Conservation (phyloP, 371 early-diverging fungal species). For the Dinochytrium kinnereticum region DNA sequence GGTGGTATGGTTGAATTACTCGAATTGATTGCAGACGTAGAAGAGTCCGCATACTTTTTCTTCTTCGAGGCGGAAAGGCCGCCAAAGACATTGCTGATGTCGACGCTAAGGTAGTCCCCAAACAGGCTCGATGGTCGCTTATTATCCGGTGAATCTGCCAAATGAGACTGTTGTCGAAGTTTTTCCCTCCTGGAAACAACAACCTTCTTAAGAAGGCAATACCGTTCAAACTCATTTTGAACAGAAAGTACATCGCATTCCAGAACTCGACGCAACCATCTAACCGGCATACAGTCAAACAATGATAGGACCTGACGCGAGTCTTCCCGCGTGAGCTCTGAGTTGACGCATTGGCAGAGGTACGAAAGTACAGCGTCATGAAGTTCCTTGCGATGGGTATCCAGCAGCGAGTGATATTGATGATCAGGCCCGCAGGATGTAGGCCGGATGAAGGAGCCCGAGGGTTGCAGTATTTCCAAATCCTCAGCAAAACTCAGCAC, state of each 20-base stretch:
- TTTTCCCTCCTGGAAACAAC: conserved; percentile 9
- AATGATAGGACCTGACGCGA: background rate
- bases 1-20: too few species aligned
- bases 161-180: background rate
- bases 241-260: conserved; percentile 40
- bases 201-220: conserved; percentile 38
- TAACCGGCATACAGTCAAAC: conserved; percentile 31
- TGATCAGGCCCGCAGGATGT: conserved; percentile 31
- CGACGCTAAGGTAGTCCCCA: background rate
- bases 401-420: conserved; percentile 26
- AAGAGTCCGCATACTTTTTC: too few species aligned
- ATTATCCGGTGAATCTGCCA: background rate
- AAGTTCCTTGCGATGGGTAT: conserved; percentile 10
- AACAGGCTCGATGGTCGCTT: background rate
- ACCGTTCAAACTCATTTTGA: conserved; percentile 39
- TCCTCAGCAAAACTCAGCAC: conserved; percentile 26
- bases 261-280: conserved; percentile 38
- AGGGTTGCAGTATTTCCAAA: conserved; percentile 31
- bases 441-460: background rate
- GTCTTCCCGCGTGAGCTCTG: background rate
- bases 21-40: too few species aligned
- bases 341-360: conserved; percentile 28
- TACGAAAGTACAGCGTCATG: conserved; percentile 24
- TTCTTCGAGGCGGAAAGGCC: background rate
- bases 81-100: background rate